Evolutionary conservation across 768 basidiomycete genomes (phyloP).

Genomic region (Pisolithus marmoratus): DNA sequence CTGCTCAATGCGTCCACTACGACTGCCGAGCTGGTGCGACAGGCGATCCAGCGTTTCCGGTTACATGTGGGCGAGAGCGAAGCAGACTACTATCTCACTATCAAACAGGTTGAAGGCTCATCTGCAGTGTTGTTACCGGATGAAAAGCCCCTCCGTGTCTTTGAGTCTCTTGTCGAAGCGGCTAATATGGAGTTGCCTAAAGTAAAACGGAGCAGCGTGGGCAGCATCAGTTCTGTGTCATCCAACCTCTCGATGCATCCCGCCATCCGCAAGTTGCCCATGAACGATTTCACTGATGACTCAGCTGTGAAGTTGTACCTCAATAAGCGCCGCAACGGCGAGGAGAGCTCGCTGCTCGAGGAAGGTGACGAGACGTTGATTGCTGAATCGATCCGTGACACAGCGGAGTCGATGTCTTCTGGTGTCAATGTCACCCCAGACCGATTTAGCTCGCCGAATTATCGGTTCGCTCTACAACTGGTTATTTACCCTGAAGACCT

Average conservation of each 20-base stretch:
- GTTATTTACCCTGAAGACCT: conserved; percentile 86
- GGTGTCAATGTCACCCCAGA: conserved; percentile 53
- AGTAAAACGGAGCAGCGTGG: conserved; percentile 89
- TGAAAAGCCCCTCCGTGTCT: conserved; percentile 84
- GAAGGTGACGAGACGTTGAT: conserved; percentile 40
- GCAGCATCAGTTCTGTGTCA: conserved; percentile 86
- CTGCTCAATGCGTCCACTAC: conserved; percentile 84
- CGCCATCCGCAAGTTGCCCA: conserved; percentile 87
- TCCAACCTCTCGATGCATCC: conserved; percentile 93
- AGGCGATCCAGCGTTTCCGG: conserved; percentile 93
- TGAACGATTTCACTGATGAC: conserved; percentile 98
- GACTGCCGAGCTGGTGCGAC: conserved; percentile 76
- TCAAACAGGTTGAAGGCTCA: conserved; percentile 89
- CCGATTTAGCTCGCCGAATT: conserved; percentile 76
- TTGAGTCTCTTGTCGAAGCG: conserved; percentile 78
- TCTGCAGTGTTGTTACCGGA: conserved; percentile 64
- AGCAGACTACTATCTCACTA: conserved; percentile 75
- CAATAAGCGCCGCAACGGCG: conserved; percentile 52
- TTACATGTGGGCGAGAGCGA: conserved; percentile 56
- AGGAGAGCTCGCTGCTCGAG: conserved; percentile 41
- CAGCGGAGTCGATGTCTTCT: conserved; percentile 19
- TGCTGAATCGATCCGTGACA: conserved; percentile 31
- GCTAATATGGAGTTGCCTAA: conserved; percentile 70
- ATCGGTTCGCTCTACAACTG: conserved; percentile 81
- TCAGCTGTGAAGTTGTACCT: conserved; percentile 96